A percentile compares a stretch with the other conserved stretches of the same genome.
phyloP scores from a whole-genome alignment of 345 rosid genomes.

The Viola odorata region DNA sequence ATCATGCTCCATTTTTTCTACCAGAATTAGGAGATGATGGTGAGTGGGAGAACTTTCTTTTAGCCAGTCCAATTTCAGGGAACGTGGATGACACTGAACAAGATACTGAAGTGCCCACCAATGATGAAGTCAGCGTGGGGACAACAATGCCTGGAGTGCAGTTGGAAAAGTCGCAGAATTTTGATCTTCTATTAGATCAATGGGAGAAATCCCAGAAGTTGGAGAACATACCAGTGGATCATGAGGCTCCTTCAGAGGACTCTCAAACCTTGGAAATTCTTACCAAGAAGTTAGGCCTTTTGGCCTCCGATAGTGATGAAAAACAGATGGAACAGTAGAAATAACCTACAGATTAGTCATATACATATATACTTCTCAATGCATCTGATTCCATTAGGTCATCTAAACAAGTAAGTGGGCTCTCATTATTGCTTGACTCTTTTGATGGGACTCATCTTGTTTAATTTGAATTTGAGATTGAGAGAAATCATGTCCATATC shows the following conservation, averaged over 20 bases:
- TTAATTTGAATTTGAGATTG: too few species aligned
- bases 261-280: slow-evolving; percentile 42
- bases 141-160: slow-evolving; percentile 23
- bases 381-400: not conserved
- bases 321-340: not conserved
- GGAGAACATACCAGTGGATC: slow-evolving; percentile 28
- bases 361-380: not conserved
- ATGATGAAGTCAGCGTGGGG: slow-evolving; percentile 22
- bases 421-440: not conserved
- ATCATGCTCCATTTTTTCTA: slow-evolving; percentile 47
- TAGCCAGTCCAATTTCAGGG: slow-evolving; percentile 36
- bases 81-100: slow-evolving; percentile 25
- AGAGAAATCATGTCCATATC: not conserved
- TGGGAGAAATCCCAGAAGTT: slow-evolving; percentile 40
- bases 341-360: not conserved
- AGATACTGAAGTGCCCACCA: slow-evolving; percentile 28
- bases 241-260: slow-evolving; percentile 32
- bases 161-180: slow-evolving; percentile 26
- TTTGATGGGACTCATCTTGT: not conserved
- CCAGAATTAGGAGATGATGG: slow-evolving; percentile 67
- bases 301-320: slow-evolving; percentile 34
- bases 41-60: slow-evolving; percentile 73
- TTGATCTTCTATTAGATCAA: slow-evolving; percentile 40
- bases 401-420: slow-evolving; percentile 4
- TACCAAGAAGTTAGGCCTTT: slow-evolving; percentile 47